Base-by-base conservation (phyloP, 352 stramenopile species). In the Globisporangium cederbergense region DNA sequence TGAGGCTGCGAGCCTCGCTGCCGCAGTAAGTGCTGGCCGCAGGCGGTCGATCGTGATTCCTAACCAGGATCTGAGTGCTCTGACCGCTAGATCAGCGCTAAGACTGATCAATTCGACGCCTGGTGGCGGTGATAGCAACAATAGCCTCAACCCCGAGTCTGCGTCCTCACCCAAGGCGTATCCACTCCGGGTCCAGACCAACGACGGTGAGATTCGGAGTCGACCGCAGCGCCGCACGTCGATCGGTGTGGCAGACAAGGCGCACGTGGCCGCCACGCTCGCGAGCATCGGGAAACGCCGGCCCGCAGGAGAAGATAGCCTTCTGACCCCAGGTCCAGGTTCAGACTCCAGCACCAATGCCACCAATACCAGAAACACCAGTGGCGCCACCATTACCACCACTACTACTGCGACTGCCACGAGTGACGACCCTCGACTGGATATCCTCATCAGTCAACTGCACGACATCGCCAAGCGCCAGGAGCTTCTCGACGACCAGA, bases 401-500 rank as follows among this genome's bases (percentile, higher is more conserved):
- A 55, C 10, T 28, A 43, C 30, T 11, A 30, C 16, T 18, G 34
- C 34, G 5, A 40, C 5, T 46, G 28, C 3, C 4, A 6, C 11
- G 4, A 32, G 45, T 9, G 34, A 34, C 38, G 68, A 75, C 42
- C 53, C 68, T 7, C 68, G 62, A 9, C 20, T 71, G 9, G 60
- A 62, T 3, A 28, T 69, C 11, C 38, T 76, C 10, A 63, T 83
- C 22, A 32, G 54, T 10, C 75, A 75, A 30, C 58, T 80, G n/a
- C 69, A 70, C 5, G 51, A 71, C 6, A 63, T 83, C 16, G 56
- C 68, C 7, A 77, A 74, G 36, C 67, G 57, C 9, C 75, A 83
- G 36, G 65, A 74, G 11, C 53, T 66, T 5, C 59, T 83, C 13
- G 70, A 82, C 45, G 61, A 72, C 2, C 70, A 75, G 13, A 52